Evolutionary conservation across 2,329 filamentous ascomycete species (phyloP).

Genomic region (Fusarium sp.): DNA sequence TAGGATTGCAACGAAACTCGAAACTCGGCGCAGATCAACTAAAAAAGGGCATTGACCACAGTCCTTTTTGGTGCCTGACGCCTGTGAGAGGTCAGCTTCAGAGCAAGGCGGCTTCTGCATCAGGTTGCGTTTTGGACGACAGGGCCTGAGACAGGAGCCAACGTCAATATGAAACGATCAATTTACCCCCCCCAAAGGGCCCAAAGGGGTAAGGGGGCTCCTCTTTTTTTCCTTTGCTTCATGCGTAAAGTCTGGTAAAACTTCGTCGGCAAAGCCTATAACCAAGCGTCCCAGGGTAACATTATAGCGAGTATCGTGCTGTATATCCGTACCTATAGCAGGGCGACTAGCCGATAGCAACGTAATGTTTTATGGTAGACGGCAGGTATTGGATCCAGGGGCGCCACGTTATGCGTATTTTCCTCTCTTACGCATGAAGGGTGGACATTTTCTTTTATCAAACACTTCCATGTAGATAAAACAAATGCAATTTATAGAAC

Average conservation of each 20-base stretch:
- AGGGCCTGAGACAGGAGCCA: conserved; percentile 42
- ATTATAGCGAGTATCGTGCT: not conserved
- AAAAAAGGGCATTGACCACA: conserved; percentile 35
- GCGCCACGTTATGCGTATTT: conserved; percentile 4
- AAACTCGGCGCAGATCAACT: conserved; percentile 30
- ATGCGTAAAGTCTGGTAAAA: conserved; percentile 1
- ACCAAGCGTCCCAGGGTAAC: not conserved
- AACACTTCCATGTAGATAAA: conserved; percentile 20
- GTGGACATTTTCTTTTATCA: conserved; percentile 8
- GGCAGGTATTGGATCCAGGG: conserved; percentile 3
- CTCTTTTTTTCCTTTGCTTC: conserved; percentile 26
- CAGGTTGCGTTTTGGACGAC: conserved; percentile 40
- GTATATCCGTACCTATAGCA: too few species aligned
- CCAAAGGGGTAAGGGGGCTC: conserved; percentile 13
- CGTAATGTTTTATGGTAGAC: conserved; percentile 7
- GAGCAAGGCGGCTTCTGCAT: conserved; percentile 20
- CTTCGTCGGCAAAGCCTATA: too few species aligned
- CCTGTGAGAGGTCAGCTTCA: too few species aligned
- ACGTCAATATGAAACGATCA: conserved; percentile 45
- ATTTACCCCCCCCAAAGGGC: conserved; percentile 9
- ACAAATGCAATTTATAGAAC: conserved; percentile 26
- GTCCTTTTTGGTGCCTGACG: not conserved
- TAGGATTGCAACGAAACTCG: conserved; percentile 16
- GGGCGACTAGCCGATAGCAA: not conserved
- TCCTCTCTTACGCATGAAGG: conserved; percentile 3